Base-by-base conservation (phyloP, 1,284 basidiomycete species). In the Ganoderma multipileum region DNA sequence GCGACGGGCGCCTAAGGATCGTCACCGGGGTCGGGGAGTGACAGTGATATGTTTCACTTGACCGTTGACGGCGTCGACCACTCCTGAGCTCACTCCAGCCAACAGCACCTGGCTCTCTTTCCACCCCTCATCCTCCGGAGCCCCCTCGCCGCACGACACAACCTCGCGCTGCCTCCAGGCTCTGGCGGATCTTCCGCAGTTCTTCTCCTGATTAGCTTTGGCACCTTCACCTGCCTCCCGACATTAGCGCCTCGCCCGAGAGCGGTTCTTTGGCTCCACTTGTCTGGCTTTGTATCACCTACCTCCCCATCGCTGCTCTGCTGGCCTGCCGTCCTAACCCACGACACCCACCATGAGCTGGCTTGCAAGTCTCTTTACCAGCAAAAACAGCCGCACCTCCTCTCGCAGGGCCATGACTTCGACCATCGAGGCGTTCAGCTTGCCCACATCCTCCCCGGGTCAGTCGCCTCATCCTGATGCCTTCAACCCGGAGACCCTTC, bases 381-480 rank as follows among this genome's bases (percentile, higher is more conserved):
- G 78, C 69, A 83, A 84, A 70, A 80, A 79, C 58, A 78, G 82
- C 57, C 83, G 85, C 74, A 86, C 82, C 86, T 76, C 85, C 83
- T 66, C 68, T 28, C 76, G 89, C 83, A 74, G 91, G 79, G 86
- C 90, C 58, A 85, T 94, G 70, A 87, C 86, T 23, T 87, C 87
- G 26, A 94, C 93, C 18, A 87, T 91, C 77, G 92, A 94, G 76
- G 92, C 92, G 64, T 94, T 94, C 81, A 91, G 91, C 63, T 83
- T 94, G 58, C 91, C 91, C 63, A 89, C 89, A 5, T 87, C 90
- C 36, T 92, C 91, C 39, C 91, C 91, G 30, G 81, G 83, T 70
- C 83, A 85, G 68, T 72, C 81, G 62, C 73, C 86, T 33, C 88
- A 87, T 76, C 83, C 85, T 14, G 89, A 90, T 74, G 82, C 86